Evolutionary conservation across 2,329 filamentous ascomycete genomes (phyloP), one percentile per base, ranked within the genome.

Genomic region (Mollisiaceae sp.): DNA sequence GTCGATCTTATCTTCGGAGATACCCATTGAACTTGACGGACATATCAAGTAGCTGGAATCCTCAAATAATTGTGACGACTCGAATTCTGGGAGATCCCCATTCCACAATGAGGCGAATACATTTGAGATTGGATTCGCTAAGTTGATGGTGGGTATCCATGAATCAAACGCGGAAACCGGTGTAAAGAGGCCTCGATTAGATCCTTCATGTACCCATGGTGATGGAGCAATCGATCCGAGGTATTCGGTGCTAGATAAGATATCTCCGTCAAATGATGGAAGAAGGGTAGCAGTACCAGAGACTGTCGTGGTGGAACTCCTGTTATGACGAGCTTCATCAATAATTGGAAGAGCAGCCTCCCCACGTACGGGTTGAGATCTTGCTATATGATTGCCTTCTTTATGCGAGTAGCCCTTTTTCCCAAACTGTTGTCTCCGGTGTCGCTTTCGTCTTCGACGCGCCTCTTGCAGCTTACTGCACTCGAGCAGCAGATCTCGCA

Each of bases 401-500:
- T 20, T 45, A 2, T n/a, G 43, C 43, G 43, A 8, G 38, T 41
- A 32, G 39, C 36, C 20, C 56, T 59, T 43, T 38, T 24, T 32
- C n/a, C 32, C 35, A 41, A 36, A 18, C 27, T 41, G n/a, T 5
- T 20, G 58, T 35, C 39, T 45, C 8, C 32, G 43, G 35, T 45
- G 9, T 60, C 32, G 20, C 32, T 45, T 47, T 47, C 27, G 36
- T 20, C 8, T 32, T 14, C 43, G 58, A 24, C 58, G 41, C 12
- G 39, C 18, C 11, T 60, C 14, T 35, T 47, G 58, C 9, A 45
- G 22, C 18, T 6, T 6, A 27, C n/a, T 57, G 22, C 36, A 62
- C 12, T 45, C 50, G 2, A 45, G 52, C 18, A 62, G 52, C 22
- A 57, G 24, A 12, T 20, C 36, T 14, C 39, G 50, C 36, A 62